phyloP scores from a whole-genome alignment of 2,329 filamentous ascomycete species.

The Nothopassalora personata region DNA sequence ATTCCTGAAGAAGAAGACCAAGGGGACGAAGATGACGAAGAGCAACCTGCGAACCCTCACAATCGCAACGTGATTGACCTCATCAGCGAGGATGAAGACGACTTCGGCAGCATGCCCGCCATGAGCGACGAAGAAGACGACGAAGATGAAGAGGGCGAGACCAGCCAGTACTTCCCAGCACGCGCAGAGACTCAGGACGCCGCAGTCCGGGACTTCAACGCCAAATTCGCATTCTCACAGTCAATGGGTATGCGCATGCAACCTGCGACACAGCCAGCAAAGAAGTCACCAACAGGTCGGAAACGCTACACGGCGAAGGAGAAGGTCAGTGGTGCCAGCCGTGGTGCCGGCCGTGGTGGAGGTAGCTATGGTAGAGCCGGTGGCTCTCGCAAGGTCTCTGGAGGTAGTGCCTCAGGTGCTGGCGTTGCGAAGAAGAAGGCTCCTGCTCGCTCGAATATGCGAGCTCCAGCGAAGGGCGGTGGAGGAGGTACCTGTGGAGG shows the following conservation, averaged over 20 bases:
- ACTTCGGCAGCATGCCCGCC: slow-evolving; percentile 42
- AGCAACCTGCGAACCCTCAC: slow-evolving; percentile 44
- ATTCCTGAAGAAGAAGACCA: slow-evolving; percentile 41
- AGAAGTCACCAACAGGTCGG: slow-evolving; percentile 8
- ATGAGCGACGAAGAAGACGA: slow-evolving; percentile 16
- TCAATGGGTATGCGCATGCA: slow-evolving; percentile 9
- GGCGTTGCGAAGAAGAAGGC: slow-evolving; percentile 1
- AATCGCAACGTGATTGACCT: slow-evolving; percentile 46
- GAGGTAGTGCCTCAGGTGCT: not conserved
- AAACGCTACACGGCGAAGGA: slow-evolving; percentile 5
- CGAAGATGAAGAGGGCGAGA: slow-evolving; percentile 30
- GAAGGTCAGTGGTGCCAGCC: not conserved
- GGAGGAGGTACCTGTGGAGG: not conserved
- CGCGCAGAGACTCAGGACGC: slow-evolving; percentile 2
- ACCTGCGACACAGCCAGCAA: slow-evolving; percentile 2
- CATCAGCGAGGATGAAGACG: slow-evolving; percentile 38
- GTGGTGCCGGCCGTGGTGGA: not conserved
- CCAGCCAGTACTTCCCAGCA: slow-evolving; percentile 24
- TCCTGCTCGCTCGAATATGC: not conserved
- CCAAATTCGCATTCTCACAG: slow-evolving; percentile 16
- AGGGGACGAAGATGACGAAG: slow-evolving; percentile 41
- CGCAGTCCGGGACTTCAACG: slow-evolving; percentile 19
- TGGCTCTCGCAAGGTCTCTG: not conserved
- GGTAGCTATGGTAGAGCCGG: not conserved
- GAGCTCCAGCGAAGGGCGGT: not conserved